These are phyloP conservation scores for Musa balbisiana DNA, from an alignment of 202 grass and related monocot genomes.

Conservation along the genomic window DNA sequence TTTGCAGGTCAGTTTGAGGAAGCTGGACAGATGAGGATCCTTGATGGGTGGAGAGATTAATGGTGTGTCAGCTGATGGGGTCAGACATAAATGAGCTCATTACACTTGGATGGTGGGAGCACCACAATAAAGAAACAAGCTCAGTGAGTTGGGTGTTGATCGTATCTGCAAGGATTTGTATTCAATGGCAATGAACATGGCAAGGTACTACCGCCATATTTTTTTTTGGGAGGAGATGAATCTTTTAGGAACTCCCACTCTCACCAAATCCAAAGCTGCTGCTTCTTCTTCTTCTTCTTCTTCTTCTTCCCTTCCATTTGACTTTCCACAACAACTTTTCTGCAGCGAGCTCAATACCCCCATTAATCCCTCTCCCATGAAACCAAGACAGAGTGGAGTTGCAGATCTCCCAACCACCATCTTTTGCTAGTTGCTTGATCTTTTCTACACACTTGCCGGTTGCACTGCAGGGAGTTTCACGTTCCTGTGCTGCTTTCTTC, in stretches of 20 bases:
- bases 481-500: background rate
- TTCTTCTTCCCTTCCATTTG: slow-evolving; percentile 5
- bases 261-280: background rate
- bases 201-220: background rate
- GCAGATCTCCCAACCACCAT: no score
- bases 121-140: background rate
- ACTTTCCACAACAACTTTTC: background rate
- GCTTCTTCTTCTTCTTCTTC: background rate
- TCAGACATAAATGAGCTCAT: slow-evolving; percentile 3
- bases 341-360: background rate
- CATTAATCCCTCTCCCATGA: no score
- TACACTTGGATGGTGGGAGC: background rate
- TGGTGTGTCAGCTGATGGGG: background rate
- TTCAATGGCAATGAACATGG: background rate
- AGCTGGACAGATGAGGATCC: background rate
- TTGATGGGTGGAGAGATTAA: slow-evolving; percentile 17
- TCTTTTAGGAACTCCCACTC: slow-evolving; percentile 5
- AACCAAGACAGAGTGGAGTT: no score
- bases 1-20: background rate
- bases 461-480: background rate
- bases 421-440: background rate
- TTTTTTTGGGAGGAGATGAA: background rate
- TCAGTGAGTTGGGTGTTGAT: background rate
- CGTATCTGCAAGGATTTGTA: background rate
- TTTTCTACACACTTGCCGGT: background rate